phyloP scores from a whole-genome alignment of 1,284 basidiomycete species.

The Bondarzewia mesenterica region DNA sequence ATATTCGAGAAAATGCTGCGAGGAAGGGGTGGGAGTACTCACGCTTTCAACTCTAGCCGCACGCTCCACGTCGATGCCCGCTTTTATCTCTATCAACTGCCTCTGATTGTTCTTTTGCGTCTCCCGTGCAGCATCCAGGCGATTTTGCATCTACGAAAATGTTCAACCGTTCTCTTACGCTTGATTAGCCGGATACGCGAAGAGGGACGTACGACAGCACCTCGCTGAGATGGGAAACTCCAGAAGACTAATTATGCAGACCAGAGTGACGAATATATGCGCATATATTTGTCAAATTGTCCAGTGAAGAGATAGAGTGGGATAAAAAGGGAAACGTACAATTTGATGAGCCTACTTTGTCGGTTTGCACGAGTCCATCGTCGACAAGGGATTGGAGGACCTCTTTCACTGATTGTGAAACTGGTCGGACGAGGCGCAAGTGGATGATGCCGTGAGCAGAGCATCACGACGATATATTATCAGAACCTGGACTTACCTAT shows the following conservation, averaged over 20 bases:
- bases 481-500: slow-evolving; percentile 67
- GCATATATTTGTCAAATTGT: slow-evolving; percentile 18
- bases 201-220: slow-evolving; percentile 51
- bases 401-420: slow-evolving; percentile 84
- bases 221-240: slow-evolving; percentile 85
- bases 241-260: slow-evolving; percentile 66
- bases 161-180: too few relatives aligned
- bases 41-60: slow-evolving; percentile 61
- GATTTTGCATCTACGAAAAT: slow-evolving; percentile 44
- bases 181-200: neutral
- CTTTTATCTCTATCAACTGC: slow-evolving; percentile 32
- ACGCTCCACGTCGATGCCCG: slow-evolving; percentile 42
- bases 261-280: slow-evolving; percentile 16
- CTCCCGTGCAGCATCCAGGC: slow-evolving; percentile 47
- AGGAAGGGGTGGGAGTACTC: slow-evolving; percentile 16
- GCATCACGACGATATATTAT: too few relatives aligned
- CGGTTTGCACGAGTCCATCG: slow-evolving; percentile 73
- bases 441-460: neutral
- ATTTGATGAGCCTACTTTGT: slow-evolving; percentile 89
- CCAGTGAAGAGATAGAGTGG: neutral
- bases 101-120: slow-evolving; percentile 34
- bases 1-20: neutral
- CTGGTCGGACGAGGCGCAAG: slow-evolving; percentile 28
- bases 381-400: slow-evolving; percentile 78
- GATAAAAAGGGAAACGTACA: slow-evolving; percentile 41